Evolutionary conservation across 306 rosid genomes (phyloP), one percentile per base, ranked within the genome.

Genomic region (Albizia julibrissin): DNA sequence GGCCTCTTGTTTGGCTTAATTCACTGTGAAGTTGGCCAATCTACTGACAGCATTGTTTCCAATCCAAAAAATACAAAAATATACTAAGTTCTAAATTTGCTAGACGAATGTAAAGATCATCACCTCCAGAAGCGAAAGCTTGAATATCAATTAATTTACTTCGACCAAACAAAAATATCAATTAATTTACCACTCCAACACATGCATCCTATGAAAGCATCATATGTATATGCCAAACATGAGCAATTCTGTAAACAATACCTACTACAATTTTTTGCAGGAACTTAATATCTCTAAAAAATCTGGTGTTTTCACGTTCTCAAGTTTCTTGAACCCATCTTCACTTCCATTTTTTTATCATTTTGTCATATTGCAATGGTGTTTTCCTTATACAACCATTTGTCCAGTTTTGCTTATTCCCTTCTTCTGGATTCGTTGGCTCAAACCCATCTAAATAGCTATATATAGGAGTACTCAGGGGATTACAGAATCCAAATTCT

Each of bases 21-120:
- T n/a, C n/a, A n/a, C n/a, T n/a, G n/a, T n/a, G n/a, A n/a, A n/a
- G n/a, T n/a, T n/a, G n/a, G n/a, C n/a, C n/a, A n/a, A n/a, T n/a
- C n/a, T n/a, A n/a, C n/a, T n/a, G n/a, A n/a, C n/a, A n/a, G n/a
- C n/a, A n/a, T n/a, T n/a, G n/a, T n/a, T n/a, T n/a, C n/a, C n/a
- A n/a, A n/a, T n/a, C n/a, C n/a, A n/a, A n/a, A 29, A 56, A 29
- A 54, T 52, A 34, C 39, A 34, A 18, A n/a, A 56, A 21, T 56
- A 11, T 71, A 87, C 90, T 69, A 1, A 80, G 79, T 39, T 82
- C 77, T 15, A 82, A 34, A 4, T 7, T 4, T 6, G 87, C 77
- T 9, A 85, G 52, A 22, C 88, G 85, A 16, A 85, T 29, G 73
- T 71, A 85, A 62, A 87, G 87, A 73, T 85, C 88, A 59, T 22